Evolutionary conservation across 179 eudicot species (phyloP), one percentile per base, ranked within the genome.

Genomic region (Amaranthus tricolor): DNA sequence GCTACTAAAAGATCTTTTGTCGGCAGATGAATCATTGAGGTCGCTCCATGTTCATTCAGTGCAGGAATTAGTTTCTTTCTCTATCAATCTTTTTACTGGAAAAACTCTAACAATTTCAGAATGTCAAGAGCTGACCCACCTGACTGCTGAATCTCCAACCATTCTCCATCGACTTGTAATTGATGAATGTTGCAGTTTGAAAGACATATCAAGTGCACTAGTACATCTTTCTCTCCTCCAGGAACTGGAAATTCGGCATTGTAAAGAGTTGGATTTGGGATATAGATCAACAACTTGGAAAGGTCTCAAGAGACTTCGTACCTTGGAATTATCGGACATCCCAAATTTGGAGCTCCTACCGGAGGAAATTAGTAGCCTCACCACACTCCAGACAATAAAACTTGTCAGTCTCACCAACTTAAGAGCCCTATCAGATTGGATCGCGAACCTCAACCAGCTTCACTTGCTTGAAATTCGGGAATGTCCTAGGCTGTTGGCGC

Each of bases 381-480:
- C 61, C 7, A 15, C n/a, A 51, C 51, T 70, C 44, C 49, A 55
- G 73, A 17, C 7, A 5, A 24, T 70, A 40, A 49, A 44, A 24
- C 3, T 70, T 0, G 4, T n/a, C 9, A 15, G n/a, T 24, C 50
- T 54, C 62, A 10, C 62, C 21, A 70, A 9, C n/a, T 70, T 70
- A 16, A 70, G 20, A 70, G 50, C 52, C 63, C 4, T 70, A 31
- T 21, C 63, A n/a, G 51, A 43, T 2, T 70, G 51, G 52, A 15
- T 70, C 5, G 63, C 40, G 24, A 54, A 70, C 74, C 74, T 70
- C 16, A 15, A 10, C 6, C 74, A 56, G 52, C 74, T 70, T 56
- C 63, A n/a, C 9, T 19, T 12, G 12, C 73, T 70, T 55, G 20
- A 40, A 8, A 70, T 70, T 10, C n/a, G 50, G 12, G 49, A 70